Evolutionary conservation across 2,329 filamentous ascomycete genomes (phyloP), one percentile per base, ranked within the genome.

Genomic region (Pseudophaeomoniella oleicola): DNA sequence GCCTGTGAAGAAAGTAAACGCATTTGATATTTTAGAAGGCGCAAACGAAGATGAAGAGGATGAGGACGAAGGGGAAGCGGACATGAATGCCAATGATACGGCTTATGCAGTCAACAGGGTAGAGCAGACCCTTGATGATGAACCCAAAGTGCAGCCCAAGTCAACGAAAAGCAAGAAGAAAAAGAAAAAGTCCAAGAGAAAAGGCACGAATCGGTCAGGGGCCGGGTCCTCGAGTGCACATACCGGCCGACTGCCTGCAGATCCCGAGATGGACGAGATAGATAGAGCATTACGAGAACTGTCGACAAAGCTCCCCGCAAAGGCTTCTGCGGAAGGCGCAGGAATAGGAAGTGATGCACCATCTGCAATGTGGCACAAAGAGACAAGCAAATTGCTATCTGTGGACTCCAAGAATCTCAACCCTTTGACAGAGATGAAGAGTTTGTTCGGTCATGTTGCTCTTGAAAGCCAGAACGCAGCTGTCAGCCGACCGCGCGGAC

Each of bases 391-490:
- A 14, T 56, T 81, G 10, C 60, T 83, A 1, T 60, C 67, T 2
- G 62, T 83, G 36, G 77, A 81, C 46, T 72, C 78, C 1, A 72
- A 81, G 45, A 75, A 86, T 47, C 70, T 98, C 9, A 87, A 88
- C 52, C 83, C 83, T 5, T 68, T 79, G 22, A 93, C 94, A 50
- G 90, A 98, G 62, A 94, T 98, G 85, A 79, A 75, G 39, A 72
- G 69, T 44, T 60, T 84, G 0, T 84, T 83, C 53, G 79, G 79
- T 3, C 71, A 69, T 42, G 69, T 74, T 16, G 75, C 75, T 15
- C 50, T 79, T 9, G 72, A 79, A 46, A 64, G 60, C 18, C 58
- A 61, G 19, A 56, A 56, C 32, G 50, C 51, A 37, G 51, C 62
- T 13, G 60, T 61, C 18, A 60, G 69, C 39, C 60, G 64, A 69